Conservation (phyloP, 257 asterid genomes). For the Forsythia suspensa region DNA sequence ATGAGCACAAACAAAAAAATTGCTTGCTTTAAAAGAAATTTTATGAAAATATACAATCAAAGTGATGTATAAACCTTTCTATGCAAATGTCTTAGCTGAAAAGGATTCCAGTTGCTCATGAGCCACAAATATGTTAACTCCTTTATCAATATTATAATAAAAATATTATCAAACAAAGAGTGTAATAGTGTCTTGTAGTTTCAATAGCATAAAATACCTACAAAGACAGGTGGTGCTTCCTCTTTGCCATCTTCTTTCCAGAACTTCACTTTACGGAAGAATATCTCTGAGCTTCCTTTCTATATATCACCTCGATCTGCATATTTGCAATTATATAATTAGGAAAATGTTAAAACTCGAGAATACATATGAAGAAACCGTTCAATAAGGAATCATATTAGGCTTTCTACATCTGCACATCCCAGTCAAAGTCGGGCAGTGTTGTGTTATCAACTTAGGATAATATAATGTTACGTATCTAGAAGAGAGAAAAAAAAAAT, state of each 20-base stretch:
- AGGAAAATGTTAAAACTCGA: neutral
- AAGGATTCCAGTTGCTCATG: neutral
- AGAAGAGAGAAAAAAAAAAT: too few relatives aligned
- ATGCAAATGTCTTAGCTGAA: neutral
- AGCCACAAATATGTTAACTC: constrained; percentile 10
- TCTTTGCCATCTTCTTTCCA: constrained; percentile 97
- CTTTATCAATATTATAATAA: neutral
- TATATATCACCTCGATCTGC: constrained; percentile 93
- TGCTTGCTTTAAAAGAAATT: neutral
- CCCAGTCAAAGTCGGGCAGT: too few relatives aligned
- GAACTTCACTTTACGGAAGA: constrained; percentile 98
- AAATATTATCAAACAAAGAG: neutral
- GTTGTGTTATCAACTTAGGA: too few relatives aligned
- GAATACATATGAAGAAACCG: neutral
- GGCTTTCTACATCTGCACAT: too few relatives aligned
- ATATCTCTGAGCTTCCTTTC: constrained; percentile 96
- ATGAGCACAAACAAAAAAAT: constrained; percentile 1
- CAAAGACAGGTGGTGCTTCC: constrained; percentile 49
- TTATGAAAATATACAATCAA: constrained; percentile 2
- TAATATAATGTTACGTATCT: too few relatives aligned
- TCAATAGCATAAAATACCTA: neutral
- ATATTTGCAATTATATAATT: constrained; percentile 21
- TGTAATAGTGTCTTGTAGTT: neutral
- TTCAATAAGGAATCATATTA: too few relatives aligned
- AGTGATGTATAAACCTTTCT: neutral